Evolutionary conservation across 768 basidiomycete species (phyloP).

Genomic region (Dentipellis fragilis): DNA sequence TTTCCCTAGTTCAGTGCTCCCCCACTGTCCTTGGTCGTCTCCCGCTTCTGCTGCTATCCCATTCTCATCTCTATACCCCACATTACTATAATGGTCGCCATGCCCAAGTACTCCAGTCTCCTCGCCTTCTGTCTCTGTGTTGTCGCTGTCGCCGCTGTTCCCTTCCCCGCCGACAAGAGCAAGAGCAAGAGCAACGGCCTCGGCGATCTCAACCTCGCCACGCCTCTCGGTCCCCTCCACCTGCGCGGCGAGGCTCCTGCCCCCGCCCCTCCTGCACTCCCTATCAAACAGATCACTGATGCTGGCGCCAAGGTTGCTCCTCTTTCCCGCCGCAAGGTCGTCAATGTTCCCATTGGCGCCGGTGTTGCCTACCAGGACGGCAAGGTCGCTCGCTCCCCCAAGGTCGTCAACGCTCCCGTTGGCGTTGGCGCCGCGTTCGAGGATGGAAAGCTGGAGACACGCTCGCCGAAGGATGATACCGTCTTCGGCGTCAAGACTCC

Average conservation of each 20-base stretch:
- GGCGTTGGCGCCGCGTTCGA: too few relatives aligned
- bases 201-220: background rate
- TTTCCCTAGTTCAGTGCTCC: background rate
- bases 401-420: too few relatives aligned
- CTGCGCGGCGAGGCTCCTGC: background rate
- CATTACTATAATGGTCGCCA: background rate
- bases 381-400: too few relatives aligned
- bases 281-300: background rate
- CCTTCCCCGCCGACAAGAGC: background rate
- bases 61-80: background rate
- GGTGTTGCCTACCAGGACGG: too few relatives aligned
- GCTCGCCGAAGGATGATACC: background rate
- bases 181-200: background rate
- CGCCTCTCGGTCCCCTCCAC: background rate
- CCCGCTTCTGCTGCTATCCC: background rate
- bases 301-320: background rate
- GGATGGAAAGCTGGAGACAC: background rate
- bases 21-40: background rate
- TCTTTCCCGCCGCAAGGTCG: background rate
- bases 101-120: background rate
- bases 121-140: slow-evolving; percentile 2
- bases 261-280: background rate
- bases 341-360: background rate
- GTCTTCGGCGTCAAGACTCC: background rate
- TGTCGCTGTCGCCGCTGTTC: slow-evolving; percentile 1